A percentile compares a stretch with the other conserved stretches of the same genome.
phyloP scores from a whole-genome alignment of 306 rosid species.

The Delonix regia region DNA sequence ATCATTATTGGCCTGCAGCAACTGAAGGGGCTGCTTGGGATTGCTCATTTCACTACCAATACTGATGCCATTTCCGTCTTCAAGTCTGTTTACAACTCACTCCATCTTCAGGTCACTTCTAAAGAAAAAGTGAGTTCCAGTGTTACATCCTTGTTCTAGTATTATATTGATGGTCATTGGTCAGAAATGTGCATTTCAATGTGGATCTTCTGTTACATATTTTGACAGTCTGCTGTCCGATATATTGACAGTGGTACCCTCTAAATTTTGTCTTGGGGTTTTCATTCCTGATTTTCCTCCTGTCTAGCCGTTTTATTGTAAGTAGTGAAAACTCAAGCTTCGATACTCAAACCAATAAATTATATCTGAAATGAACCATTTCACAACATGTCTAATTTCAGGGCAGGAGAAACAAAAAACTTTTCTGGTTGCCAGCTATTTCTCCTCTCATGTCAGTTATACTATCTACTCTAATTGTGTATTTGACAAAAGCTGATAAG shows the following conservation, averaged over 20 bases:
- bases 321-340: conserved; percentile 37
- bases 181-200: too few relatives aligned
- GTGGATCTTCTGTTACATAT: too few relatives aligned
- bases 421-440: conserved; percentile 80
- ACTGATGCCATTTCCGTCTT: conserved; percentile 74
- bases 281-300: conserved; percentile 74
- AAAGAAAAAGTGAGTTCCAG: conserved; percentile 44
- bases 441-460: conserved; percentile 78
- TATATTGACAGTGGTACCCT: conserved; percentile 65
- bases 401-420: conserved; percentile 77
- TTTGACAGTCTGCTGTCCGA: too few relatives aligned
- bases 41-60: conserved; percentile 66
- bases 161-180: too few relatives aligned
- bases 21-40: conserved; percentile 72
- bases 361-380: neutral
- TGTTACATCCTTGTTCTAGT: neutral
- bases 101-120: conserved; percentile 38
- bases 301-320: conserved; percentile 66
- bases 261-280: conserved; percentile 76
- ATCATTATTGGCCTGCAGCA: conserved; percentile 87
- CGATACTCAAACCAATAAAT: too few relatives aligned
- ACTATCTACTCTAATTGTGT: conserved; percentile 74
- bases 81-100: conserved; percentile 54
- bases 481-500: conserved; percentile 66
- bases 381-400: conserved; percentile 32